A percentile compares a stretch with the other conserved stretches of the same genome.
phyloP scores from a whole-genome alignment of 495 filamentous ascomycete species.

The Podospora pseudocomata region DNA sequence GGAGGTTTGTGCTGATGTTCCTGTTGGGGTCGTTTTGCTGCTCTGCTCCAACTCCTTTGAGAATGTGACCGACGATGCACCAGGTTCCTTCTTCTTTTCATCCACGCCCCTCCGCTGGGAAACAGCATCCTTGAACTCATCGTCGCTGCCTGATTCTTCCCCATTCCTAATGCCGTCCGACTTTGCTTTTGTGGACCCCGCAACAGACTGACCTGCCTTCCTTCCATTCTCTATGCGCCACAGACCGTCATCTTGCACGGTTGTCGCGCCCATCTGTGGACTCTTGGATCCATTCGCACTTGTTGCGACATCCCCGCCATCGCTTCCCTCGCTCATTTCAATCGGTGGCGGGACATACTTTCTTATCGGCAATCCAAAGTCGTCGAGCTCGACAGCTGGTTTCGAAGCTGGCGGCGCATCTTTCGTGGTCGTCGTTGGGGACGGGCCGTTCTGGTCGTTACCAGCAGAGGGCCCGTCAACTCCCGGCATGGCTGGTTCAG shows the following conservation, averaged over 20 bases:
- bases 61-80: constrained; percentile 16
- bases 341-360: constrained; percentile 33
- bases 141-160: constrained; percentile 23
- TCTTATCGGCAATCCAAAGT: constrained; percentile 54
- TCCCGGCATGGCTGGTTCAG: constrained; percentile 24
- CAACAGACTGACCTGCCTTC: neutral
- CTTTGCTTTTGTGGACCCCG: neutral
- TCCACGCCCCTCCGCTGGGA: constrained; percentile 14
- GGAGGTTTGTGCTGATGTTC: constrained; percentile 9
- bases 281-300: neutral
- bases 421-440: constrained; percentile 9
- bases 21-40: constrained; percentile 1
- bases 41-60: constrained; percentile 12
- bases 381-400: constrained; percentile 45
- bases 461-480: constrained; percentile 26
- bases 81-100: constrained; percentile 22
- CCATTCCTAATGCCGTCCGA: neutral
- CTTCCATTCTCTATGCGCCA: neutral
- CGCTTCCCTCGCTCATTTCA: neutral
- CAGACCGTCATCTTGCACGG: neutral
- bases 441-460: constrained; percentile 18
- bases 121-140: constrained; percentile 42
- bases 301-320: constrained; percentile 8
- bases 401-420: constrained; percentile 11
- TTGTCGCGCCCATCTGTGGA: neutral